Percentiles rank a stretch among this genome's conserved stretches.
phyloP scores from a whole-genome alignment of 805 yeast species.

The Starmerella ratchasimensis region DNA sequence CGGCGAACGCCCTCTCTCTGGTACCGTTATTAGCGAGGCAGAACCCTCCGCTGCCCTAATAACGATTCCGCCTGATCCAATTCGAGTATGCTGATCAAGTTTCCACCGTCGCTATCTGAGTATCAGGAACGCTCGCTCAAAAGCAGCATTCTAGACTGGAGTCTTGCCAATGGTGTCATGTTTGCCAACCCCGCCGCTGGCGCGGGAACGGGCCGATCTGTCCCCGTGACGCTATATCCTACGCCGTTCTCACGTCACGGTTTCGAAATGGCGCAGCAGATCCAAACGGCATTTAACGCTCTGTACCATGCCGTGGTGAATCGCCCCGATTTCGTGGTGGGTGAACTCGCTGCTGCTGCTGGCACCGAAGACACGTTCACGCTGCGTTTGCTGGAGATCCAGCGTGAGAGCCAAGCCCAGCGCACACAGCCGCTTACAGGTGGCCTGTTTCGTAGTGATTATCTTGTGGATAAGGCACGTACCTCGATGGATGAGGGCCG shows the following conservation, averaged over 20 bases:
- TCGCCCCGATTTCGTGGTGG: constrained; percentile 50
- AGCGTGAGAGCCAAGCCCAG: constrained; percentile 31
- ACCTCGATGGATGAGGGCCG: constrained; percentile 25
- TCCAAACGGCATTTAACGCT: constrained; percentile 58
- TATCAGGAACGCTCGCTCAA: constrained; percentile 18
- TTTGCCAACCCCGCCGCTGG: constrained; percentile 26
- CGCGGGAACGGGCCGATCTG: constrained; percentile 38
- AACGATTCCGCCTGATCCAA: no score
- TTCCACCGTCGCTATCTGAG: constrained; percentile 21
- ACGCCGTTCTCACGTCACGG: constrained; percentile 66
- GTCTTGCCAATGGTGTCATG: constrained; percentile 64
- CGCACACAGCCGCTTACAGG: constrained; percentile 42
- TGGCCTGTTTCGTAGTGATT: constrained; percentile 84
- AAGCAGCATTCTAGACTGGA: constrained; percentile 48
- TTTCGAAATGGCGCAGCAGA: constrained; percentile 50
- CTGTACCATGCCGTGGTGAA: constrained; percentile 53
- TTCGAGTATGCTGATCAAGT: constrained; percentile 23
- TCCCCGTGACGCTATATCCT: constrained; percentile 85
- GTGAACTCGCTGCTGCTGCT: constrained; percentile 31
- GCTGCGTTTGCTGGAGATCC: constrained; percentile 55
- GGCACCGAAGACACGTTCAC: constrained; percentile 62
- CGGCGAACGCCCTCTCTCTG: no score
- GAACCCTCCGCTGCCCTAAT: no score
- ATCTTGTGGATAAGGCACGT: constrained; percentile 44
- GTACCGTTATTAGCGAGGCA: no score